These are phyloP conservation scores for Elongisporangium prolatum DNA, from an alignment of 352 stramenopile genomes.

Conservation along the genomic window DNA sequence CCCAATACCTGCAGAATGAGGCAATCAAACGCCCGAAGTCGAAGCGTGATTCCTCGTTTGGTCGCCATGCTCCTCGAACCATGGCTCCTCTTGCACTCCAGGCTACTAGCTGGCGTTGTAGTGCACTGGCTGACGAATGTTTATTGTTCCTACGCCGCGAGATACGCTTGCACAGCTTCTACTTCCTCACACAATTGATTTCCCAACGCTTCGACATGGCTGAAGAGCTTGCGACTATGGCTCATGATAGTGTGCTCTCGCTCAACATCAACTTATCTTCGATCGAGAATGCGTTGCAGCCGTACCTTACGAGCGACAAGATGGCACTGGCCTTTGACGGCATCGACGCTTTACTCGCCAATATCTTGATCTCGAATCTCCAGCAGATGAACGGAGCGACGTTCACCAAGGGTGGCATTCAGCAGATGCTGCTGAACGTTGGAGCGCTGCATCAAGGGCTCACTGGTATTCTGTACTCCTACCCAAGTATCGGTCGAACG, in stretches of 20 bases:
- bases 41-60: constrained; percentile 11
- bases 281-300: constrained; percentile 67
- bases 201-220: constrained; percentile 55
- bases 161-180: constrained; percentile 70
- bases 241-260: constrained; percentile 65
- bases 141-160: constrained; percentile 77
- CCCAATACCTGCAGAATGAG: constrained; percentile 34
- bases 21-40: constrained; percentile 1
- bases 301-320: constrained; percentile 69
- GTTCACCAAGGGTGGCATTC: constrained; percentile 61
- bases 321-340: constrained; percentile 71
- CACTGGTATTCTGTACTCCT: constrained; percentile 70
- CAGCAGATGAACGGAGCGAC: constrained; percentile 58
- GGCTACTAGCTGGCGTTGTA: constrained; percentile 64
- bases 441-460: constrained; percentile 68
- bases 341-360: constrained; percentile 58
- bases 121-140: constrained; percentile 66
- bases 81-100: constrained; percentile 32
- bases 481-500: constrained; percentile 41
- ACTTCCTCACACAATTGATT: constrained; percentile 69
- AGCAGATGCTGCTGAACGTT: constrained; percentile 81
- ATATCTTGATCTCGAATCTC: constrained; percentile 59
- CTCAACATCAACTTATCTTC: constrained; percentile 76
- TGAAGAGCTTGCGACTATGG: constrained; percentile 55
- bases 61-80: background rate